These are phyloP conservation scores for Penicillium polonicum DNA, from an alignment of 2,329 filamentous ascomycete genomes.

Conservation along the genomic window DNA sequence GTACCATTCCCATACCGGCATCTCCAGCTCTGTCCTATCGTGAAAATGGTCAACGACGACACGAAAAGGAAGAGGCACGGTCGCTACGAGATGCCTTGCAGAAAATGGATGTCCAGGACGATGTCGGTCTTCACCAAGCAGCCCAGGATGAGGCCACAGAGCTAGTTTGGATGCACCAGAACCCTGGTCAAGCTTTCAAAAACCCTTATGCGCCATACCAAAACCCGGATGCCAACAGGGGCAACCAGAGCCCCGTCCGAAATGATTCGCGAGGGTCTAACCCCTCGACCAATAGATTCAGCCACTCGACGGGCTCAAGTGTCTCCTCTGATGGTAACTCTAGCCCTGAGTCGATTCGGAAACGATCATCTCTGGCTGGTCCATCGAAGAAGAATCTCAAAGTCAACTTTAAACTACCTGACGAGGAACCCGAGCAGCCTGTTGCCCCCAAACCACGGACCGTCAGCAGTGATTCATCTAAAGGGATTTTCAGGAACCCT, in stretches of 20 bases:
- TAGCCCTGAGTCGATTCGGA: slow-evolving; percentile 19
- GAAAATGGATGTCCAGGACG: slow-evolving; percentile 58
- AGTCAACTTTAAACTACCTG: slow-evolving; percentile 42
- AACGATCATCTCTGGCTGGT: slow-evolving; percentile 25
- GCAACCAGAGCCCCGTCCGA: slow-evolving; percentile 43
- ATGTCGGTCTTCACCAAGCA: slow-evolving; percentile 53
- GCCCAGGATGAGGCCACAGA: slow-evolving; percentile 64
- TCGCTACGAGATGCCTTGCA: slow-evolving; percentile 58
- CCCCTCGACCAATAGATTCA: slow-evolving; percentile 11
- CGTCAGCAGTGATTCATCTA: slow-evolving; percentile 42
- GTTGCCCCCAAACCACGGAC: slow-evolving; percentile 28
- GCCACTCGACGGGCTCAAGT: slow-evolving; percentile 19
- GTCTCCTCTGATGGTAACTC: slow-evolving; percentile 20
- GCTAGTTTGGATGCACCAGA: slow-evolving; percentile 63
- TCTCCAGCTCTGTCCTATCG: slow-evolving; percentile 50
- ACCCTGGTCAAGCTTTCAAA: slow-evolving; percentile 50
- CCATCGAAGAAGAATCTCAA: slow-evolving; percentile 37
- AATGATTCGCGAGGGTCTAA: not conserved
- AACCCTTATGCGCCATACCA: slow-evolving; percentile 50
- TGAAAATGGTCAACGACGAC: slow-evolving; percentile 55
- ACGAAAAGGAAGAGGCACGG: slow-evolving; percentile 59
- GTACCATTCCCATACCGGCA: slow-evolving; percentile 26
- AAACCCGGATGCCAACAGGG: slow-evolving; percentile 45
- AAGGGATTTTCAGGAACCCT: slow-evolving; percentile 58
- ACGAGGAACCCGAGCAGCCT: slow-evolving; percentile 25